Percentiles rank a stretch among this genome's conserved stretches.
phyloP scores from a whole-genome alignment of 371 early-diverging fungal species.

The Coemansia sp. region DNA sequence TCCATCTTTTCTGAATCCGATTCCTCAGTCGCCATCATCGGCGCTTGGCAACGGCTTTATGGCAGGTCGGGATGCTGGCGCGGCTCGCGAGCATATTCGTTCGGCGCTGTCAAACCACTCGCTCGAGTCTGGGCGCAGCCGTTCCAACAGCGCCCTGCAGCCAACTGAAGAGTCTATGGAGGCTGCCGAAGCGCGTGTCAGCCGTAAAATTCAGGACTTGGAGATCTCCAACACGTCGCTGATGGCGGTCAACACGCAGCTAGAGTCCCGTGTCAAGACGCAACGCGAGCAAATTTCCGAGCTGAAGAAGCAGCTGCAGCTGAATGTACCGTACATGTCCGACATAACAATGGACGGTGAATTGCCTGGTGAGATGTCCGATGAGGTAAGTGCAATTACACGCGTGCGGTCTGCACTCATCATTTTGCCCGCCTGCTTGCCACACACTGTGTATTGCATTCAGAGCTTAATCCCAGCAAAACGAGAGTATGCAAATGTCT shows the following conservation, averaged over 20 bases:
- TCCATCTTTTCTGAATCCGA: slow-evolving; percentile 39
- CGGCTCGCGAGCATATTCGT: slow-evolving; percentile 22
- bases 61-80: neutral
- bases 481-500: neutral
- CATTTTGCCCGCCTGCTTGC: neutral
- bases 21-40: slow-evolving; percentile 48
- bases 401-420: neutral
- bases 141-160: slow-evolving; percentile 33
- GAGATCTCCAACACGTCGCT: slow-evolving; percentile 52
- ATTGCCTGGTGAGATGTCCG: slow-evolving; percentile 16
- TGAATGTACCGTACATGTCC: slow-evolving; percentile 15
- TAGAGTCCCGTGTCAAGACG: slow-evolving; percentile 45
- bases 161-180: slow-evolving; percentile 49
- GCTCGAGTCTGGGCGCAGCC: slow-evolving; percentile 32
- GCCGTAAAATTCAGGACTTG: slow-evolving; percentile 52
- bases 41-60: slow-evolving; percentile 27
- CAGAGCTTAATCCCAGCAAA: neutral
- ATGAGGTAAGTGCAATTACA: slow-evolving; percentile 37
- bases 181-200: slow-evolving; percentile 52
- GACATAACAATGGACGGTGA: slow-evolving; percentile 17
- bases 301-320: slow-evolving; percentile 47
- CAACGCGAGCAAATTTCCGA: slow-evolving; percentile 45
- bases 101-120: slow-evolving; percentile 44
- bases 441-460: neutral
- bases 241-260: slow-evolving; percentile 47